Conservation (phyloP, 73 alveolate genomes). For the Paraurostyla sp. region DNA sequence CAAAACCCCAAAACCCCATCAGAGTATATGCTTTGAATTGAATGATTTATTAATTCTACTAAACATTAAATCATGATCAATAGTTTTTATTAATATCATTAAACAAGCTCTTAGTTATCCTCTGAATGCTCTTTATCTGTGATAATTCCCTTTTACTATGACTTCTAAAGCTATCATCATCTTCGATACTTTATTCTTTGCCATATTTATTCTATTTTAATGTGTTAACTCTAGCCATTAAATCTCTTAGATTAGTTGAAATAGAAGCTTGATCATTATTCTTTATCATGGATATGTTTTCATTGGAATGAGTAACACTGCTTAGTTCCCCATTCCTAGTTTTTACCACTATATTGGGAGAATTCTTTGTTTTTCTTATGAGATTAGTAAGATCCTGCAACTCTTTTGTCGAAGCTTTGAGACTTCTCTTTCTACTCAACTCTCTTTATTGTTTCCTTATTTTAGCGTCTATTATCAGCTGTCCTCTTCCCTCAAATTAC, state of each 20-base stretch:
- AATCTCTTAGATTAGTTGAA: background rate
- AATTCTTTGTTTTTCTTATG: slow-evolving; percentile 42
- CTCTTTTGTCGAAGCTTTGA: slow-evolving; percentile 31
- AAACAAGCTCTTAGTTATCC: background rate
- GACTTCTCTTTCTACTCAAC: slow-evolving; percentile 7
- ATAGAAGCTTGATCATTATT: background rate
- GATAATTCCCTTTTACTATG: background rate
- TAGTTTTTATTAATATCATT: background rate
- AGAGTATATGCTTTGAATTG: too few relatives aligned
- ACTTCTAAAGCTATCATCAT: slow-evolving; percentile 1
- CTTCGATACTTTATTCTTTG: background rate
- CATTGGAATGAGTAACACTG: background rate
- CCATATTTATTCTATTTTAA: background rate
- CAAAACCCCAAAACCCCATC: too few relatives aligned
- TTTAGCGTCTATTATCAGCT: too few relatives aligned
- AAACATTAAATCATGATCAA: too few relatives aligned
- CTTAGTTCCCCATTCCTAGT: background rate
- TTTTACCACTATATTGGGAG: slow-evolving; percentile 30
- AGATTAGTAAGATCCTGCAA: slow-evolving; percentile 16
- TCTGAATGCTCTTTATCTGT: background rate
- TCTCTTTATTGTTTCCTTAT: background rate
- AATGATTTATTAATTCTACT: too few relatives aligned
- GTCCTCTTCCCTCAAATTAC: background rate
- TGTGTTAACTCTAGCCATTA: background rate
- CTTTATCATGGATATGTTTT: background rate